Conservation (phyloP, 1,139 yeast genomes). For the Eremothecium sinecaudum region DNA sequence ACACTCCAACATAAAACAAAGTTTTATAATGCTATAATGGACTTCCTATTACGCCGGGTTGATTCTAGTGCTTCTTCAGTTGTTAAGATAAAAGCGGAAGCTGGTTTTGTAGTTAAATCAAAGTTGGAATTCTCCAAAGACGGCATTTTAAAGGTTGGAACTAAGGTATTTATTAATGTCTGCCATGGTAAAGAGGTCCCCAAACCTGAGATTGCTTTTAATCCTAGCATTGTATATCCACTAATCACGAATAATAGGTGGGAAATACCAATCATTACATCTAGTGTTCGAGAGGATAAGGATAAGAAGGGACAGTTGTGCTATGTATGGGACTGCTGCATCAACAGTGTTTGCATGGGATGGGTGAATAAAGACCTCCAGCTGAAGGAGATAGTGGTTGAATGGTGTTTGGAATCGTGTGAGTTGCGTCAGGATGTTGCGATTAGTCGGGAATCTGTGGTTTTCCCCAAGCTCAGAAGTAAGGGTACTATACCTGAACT, state of each 20-base stretch:
- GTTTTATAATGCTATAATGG: constrained; percentile 2
- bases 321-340: constrained; percentile 67
- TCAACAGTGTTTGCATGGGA: constrained; percentile 49
- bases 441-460: constrained; percentile 34
- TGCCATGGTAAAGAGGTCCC: constrained; percentile 63
- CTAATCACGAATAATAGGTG: constrained; percentile 63
- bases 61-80: constrained; percentile 7
- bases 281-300: constrained; percentile 40
- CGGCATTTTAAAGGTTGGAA: constrained; percentile 25
- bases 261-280: constrained; percentile 75
- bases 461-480: constrained; percentile 50
- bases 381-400: constrained; percentile 32
- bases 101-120: constrained; percentile 25
- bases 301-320: constrained; percentile 67
- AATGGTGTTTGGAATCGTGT: constrained; percentile 53
- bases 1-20: too few species aligned
- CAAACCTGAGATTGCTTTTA: constrained; percentile 42
- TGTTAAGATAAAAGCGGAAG: constrained; percentile 17
- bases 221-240: constrained; percentile 51
- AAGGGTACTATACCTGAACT: constrained; percentile 41
- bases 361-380: constrained; percentile 49
- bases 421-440: constrained; percentile 43
- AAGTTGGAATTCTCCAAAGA: constrained; percentile 10
- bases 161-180: constrained; percentile 70
- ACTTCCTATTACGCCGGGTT: constrained; percentile 6